Percentiles rank a stretch among this genome's conserved stretches.
Evolutionary conservation across 192 early-diverging fungal genomes (phyloP).

Genomic region (Lobosporangium transversale): DNA sequence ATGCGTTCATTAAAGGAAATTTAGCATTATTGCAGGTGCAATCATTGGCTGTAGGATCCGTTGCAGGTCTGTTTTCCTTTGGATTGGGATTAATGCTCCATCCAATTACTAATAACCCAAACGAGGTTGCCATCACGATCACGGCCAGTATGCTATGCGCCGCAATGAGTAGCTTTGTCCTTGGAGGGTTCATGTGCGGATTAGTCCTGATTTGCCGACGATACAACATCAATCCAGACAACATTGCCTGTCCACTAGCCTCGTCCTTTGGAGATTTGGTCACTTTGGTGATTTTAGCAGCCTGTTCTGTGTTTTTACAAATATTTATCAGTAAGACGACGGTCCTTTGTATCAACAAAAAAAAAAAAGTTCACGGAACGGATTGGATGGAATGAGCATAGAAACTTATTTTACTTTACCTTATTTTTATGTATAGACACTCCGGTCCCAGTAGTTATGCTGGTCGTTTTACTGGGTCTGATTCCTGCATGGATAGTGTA

Average conservation of each 20-base stretch:
- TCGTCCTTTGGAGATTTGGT: conserved; percentile 80
- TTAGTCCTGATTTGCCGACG: conserved; percentile 71
- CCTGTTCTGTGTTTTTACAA: conserved; percentile 58
- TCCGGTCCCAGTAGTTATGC: conserved; percentile 49
- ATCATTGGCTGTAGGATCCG: conserved; percentile 70
- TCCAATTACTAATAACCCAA: conserved; percentile 55
- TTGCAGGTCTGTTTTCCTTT: conserved; percentile 78
- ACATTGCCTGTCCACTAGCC: conserved; percentile 82
- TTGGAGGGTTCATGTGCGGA: conserved; percentile 77
- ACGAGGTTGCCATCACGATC: conserved; percentile 65
- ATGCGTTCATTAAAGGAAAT: conserved; percentile 75
- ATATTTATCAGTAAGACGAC: conserved; percentile 57
- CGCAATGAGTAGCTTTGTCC: conserved; percentile 72
- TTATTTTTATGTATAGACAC: conserved; percentile 29
- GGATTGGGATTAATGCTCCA: conserved; percentile 64
- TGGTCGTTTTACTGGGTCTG: conserved; percentile 51
- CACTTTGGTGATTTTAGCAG: conserved; percentile 72
- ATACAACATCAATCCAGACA: conserved; percentile 82
- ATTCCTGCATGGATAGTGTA: conserved; percentile 60
- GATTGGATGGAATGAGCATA: no score
- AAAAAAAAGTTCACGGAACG: no score
- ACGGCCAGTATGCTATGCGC: conserved; percentile 75
- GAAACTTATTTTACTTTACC: background rate
- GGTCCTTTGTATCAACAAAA: background rate
- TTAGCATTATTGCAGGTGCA: conserved; percentile 81